A percentile compares a stretch with the other conserved stretches of the same genome.
Evolutionary conservation across 352 stramenopile species (phyloP).

Genomic region (Phytophthora ohioensis): DNA sequence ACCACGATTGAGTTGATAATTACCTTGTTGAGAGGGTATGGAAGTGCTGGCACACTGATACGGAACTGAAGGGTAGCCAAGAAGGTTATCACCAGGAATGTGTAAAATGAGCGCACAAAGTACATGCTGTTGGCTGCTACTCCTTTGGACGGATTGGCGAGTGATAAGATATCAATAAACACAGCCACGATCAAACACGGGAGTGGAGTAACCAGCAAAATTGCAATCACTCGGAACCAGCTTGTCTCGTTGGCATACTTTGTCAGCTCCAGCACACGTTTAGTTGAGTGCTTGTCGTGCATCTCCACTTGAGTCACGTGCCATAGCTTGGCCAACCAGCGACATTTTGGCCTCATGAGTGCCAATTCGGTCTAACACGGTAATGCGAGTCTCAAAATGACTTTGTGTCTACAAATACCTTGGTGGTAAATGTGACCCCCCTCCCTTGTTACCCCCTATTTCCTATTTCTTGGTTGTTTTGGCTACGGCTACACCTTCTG

Average conservation of each 20-base stretch:
- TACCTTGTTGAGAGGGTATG: not conserved
- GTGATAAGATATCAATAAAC: constrained; percentile 20
- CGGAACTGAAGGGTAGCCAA: constrained; percentile 18
- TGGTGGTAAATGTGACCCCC: too few relatives aligned
- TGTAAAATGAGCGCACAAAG: constrained; percentile 19
- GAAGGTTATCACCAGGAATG: constrained; percentile 20
- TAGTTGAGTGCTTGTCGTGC: too few relatives aligned
- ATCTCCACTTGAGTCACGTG: too few relatives aligned
- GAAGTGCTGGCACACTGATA: not conserved
- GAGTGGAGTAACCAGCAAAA: constrained; percentile 20
- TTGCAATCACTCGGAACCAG: not conserved
- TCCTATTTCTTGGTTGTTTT: too few relatives aligned
- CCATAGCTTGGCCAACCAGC: too few relatives aligned
- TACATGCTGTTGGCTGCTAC: constrained; percentile 17
- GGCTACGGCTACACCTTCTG: too few relatives aligned
- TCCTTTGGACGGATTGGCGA: constrained; percentile 11
- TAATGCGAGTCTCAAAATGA: too few relatives aligned
- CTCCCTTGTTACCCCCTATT: too few relatives aligned
- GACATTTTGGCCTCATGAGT: too few relatives aligned
- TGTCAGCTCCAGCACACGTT: constrained; percentile 1
- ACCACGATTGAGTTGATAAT: not conserved
- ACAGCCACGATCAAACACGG: constrained; percentile 27
- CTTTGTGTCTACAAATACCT: too few relatives aligned
- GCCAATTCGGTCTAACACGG: too few relatives aligned
- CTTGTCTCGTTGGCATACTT: constrained; percentile 10